Evolutionary conservation across 805 yeast genomes (phyloP).

Genomic region (Spathaspora hagerdaliae): DNA sequence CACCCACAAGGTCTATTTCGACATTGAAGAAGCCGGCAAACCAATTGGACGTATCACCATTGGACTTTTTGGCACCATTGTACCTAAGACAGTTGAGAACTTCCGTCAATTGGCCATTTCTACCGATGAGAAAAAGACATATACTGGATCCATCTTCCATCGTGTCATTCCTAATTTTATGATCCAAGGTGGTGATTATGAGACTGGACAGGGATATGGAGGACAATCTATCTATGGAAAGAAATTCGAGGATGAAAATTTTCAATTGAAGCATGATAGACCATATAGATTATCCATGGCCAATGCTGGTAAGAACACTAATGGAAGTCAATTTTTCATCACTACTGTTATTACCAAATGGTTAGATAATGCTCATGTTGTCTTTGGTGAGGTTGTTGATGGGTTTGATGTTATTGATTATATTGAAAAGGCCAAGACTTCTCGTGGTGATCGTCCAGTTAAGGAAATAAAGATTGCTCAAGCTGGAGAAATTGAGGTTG

Average conservation of each 20-base stretch:
- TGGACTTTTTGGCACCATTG: constrained; percentile 85
- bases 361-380: constrained; percentile 94
- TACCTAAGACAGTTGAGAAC: constrained; percentile 94
- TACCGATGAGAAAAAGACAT: constrained; percentile 35
- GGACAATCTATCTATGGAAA: constrained; percentile 59
- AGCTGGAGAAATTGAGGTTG: constrained; percentile 53
- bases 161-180: constrained; percentile 45
- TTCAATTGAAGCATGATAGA: constrained; percentile 67
- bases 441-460: constrained; percentile 63
- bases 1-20: constrained; percentile 82
- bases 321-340: constrained; percentile 96
- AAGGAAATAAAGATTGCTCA: constrained; percentile 58
- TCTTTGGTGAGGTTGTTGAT: constrained; percentile 88
- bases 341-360: constrained; percentile 88
- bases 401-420: constrained; percentile 79
- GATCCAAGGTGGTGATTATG: constrained; percentile 49
- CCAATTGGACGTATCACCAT: constrained; percentile 76
- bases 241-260: constrained; percentile 77
- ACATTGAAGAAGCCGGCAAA: constrained; percentile 75
- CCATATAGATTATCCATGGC: constrained; percentile 91
- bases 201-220: constrained; percentile 44
- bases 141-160: constrained; percentile 44
- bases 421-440: constrained; percentile 71
- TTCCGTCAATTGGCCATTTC: constrained; percentile 85
- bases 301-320: constrained; percentile 97